Conservation (phyloP, 2,329 filamentous ascomycete genomes). For the Clarireedia paspali region DNA sequence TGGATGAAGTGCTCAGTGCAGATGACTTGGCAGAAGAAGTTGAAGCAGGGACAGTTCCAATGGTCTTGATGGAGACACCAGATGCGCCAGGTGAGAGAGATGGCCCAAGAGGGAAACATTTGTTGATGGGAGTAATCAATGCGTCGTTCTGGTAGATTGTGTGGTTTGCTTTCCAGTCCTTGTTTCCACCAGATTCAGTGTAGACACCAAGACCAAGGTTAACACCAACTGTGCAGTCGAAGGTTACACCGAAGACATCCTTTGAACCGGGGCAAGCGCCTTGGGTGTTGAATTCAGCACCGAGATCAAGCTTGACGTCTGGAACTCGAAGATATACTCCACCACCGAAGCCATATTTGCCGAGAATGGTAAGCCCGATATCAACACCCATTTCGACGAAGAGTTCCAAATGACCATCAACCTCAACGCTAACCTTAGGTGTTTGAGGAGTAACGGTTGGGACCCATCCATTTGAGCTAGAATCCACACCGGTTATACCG, state of each 20-base stretch:
- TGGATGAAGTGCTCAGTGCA: neutral
- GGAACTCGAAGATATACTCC: constrained; percentile 4
- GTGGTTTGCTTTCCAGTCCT: neutral
- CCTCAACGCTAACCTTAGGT: constrained; percentile 3
- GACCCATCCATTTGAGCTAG: constrained; percentile 3
- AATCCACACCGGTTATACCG: neutral
- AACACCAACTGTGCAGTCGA: constrained; percentile 1
- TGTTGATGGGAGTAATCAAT: constrained; percentile 3
- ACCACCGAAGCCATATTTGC: constrained; percentile 4
- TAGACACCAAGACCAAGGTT: constrained; percentile 5
- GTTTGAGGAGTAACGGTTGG: constrained; percentile 3
- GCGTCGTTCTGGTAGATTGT: neutral
- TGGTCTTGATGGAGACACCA: constrained; percentile 2
- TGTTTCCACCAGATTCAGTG: neutral
- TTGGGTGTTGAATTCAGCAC: constrained; percentile 7
- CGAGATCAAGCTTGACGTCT: constrained; percentile 1
- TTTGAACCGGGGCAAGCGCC: constrained; percentile 3
- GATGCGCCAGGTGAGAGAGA: neutral
- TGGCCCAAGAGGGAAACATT: constrained; percentile 8
- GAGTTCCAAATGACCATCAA: constrained; percentile 4
- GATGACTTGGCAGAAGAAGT: neutral
- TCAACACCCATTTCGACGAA: constrained; percentile 3
- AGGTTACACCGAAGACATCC: constrained; percentile 7
- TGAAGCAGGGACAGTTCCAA: constrained; percentile 3
- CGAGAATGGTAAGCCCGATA: constrained; percentile 3